Evolutionary conservation across 306 rosid species (phyloP), one percentile per base, ranked within the genome.

Genomic region (Fragaria ananassa): DNA sequence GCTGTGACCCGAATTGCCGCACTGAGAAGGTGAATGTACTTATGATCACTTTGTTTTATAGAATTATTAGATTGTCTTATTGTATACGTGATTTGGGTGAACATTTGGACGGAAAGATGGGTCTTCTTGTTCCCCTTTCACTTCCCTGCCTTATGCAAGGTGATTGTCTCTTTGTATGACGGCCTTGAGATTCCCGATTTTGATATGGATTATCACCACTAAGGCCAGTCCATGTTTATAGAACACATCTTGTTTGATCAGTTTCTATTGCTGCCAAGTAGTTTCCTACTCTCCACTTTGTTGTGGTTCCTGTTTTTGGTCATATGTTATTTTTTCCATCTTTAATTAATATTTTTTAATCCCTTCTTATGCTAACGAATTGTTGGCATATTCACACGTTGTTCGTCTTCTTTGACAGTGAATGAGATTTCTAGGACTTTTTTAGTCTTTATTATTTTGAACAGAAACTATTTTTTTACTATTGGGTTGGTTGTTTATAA

Each of bases 1-100:
- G 99, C 68, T 96, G 99, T 81, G 96, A 91, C 47, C 99, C 99
- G 42, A 96, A 96, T 84, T 96, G 99, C 79, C 93, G 92, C 63
- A 96, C 99, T 14, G 99, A 96, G 78, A 96, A 96, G 98, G 99
- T 93, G 82, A 83, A 41, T 74, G 41, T 60, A 46, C 10, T 44
- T 69, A 10, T 53, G 45, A 23, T n/a, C 19, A 46, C 41, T 46
- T 76, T 14, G 17, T 61, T 19, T 47, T 67, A 3, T 29, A 35
- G 56, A 17, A 25, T 70, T 41, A 61, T 44, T 42, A 73, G 53
- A 65, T 31, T 49, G 10, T 72, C n/a, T 45, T 19, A 66, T 8
- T 63, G n/a, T 65, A 34, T 11, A 12, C 21, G 53, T 71, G 76
- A 61, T 67, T 35, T 71, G 39, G 21, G 21, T 66, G 73, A 39